These are phyloP conservation scores for Waltergamsia citrina DNA, from an alignment of 2,329 filamentous ascomycete genomes.

Conservation along the genomic window DNA sequence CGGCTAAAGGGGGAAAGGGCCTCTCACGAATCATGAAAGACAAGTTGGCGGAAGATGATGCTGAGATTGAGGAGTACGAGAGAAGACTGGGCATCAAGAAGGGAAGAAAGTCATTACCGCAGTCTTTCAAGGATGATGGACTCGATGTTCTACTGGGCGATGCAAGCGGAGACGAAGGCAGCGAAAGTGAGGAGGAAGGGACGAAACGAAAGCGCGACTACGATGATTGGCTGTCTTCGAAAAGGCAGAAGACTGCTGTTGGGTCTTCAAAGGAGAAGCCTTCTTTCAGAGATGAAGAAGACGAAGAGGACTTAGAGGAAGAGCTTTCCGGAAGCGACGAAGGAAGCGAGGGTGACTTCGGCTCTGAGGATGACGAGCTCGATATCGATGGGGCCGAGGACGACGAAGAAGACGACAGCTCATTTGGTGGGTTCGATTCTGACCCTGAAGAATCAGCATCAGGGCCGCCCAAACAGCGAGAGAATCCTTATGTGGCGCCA, in stretches of 20 bases:
- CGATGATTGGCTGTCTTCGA: constrained; percentile 51
- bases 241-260: constrained; percentile 36
- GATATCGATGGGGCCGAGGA: constrained; percentile 27
- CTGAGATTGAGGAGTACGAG: constrained; percentile 79
- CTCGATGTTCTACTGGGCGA: constrained; percentile 70
- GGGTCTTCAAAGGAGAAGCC: constrained; percentile 12
- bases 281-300: constrained; percentile 17
- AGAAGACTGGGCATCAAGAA: constrained; percentile 76
- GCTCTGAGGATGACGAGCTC: constrained; percentile 7
- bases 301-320: constrained; percentile 7
- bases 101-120: constrained; percentile 63
- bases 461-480: constrained; percentile 43
- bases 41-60: constrained; percentile 70
- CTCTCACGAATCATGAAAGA: constrained; percentile 38
- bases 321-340: constrained; percentile 8
- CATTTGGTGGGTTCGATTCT: too few species aligned
- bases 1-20: constrained; percentile 12
- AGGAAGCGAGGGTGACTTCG: constrained; percentile 14
- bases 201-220: constrained; percentile 51
- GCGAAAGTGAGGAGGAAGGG: constrained; percentile 44
- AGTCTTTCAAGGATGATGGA: constrained; percentile 72
- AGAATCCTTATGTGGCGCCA: constrained; percentile 87
- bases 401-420: constrained; percentile 17
- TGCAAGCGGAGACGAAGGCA: constrained; percentile 34
- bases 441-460: too few species aligned